Evolutionary conservation across 2,329 filamentous ascomycete genomes (phyloP), one percentile per base, ranked within the genome.

Genomic region (Calonectria pseudoturangicola): DNA sequence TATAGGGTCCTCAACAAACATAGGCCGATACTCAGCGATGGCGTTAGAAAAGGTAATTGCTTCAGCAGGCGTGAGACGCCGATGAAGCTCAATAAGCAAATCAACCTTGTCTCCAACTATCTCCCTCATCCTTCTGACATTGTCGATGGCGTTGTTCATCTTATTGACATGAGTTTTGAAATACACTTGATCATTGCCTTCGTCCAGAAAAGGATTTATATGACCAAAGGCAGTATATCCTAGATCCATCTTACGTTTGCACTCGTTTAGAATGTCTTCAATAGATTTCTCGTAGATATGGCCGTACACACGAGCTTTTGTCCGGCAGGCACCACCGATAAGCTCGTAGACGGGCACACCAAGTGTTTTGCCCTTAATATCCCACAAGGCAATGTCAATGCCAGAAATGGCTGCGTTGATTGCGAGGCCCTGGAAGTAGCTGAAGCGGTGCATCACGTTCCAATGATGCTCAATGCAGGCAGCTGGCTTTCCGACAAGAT

Each of bases 221-320:
- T 51, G 25, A 4, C 48, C 48, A 12, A 51, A 51, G 16, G 48
- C 48, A 16, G 48, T 51, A 25, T 51, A 51, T 7, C 48, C 48
- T 1, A 51, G 48, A 16, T 51, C 48, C 48, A 51, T 51, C 25
- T 51, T 51, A 13, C 48, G 25, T 15, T 51, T 51, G 25, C 48
- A 51, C 13, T 51, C 48, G 4, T 51, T 25, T 25, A 51, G n/a
- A 18, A 51, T 51, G 5, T 51, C 28, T 4, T 51, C 25, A 16
- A 51, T 51, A 6, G 25, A 28, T 13, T 51, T 51, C 48, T 51
- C 48, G 13, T 51, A 51, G 27, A 51, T 51, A 25, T 51, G 48
- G 25, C 48, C 48, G 25, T 51, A 51, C 4, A 51, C 48, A 5
- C 25, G 48, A 16, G 25, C 48, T 12, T 51, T 28, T 13, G 25